Evolutionary conservation across 169 alveolate species (phyloP).

Genomic region (Plasmodium chabaudi): DNA sequence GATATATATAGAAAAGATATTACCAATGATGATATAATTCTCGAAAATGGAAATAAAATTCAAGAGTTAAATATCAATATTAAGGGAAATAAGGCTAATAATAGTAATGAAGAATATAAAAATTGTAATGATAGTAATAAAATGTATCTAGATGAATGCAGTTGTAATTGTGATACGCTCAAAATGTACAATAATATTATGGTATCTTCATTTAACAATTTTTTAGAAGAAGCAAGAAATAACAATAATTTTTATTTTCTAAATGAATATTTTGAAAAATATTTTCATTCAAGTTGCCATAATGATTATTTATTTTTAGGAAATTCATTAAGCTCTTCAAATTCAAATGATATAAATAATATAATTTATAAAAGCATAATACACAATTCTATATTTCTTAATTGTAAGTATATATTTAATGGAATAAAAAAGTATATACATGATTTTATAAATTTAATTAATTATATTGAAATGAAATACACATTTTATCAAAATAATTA

Average conservation of each 20-base stretch:
- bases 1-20: too few species aligned
- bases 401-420: conserved; percentile 50
- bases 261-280: conserved; percentile 12
- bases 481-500: conserved; percentile 61
- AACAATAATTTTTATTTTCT: conserved; percentile 57
- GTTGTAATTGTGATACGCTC: not conserved
- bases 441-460: conserved; percentile 49
- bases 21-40: too few species aligned
- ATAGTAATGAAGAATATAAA: not conserved
- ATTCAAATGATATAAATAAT: conserved; percentile 20
- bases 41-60: too few species aligned
- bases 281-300: conserved; percentile 2
- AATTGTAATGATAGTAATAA: not conserved
- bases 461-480: conserved; percentile 53
- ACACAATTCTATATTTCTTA: conserved; percentile 26
- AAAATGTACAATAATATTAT: conserved; percentile 9
- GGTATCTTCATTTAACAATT: conserved; percentile 4
- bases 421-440: conserved; percentile 59
- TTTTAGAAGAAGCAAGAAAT: conserved; percentile 14
- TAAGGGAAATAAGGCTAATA: not conserved
- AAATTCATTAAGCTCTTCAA: conserved; percentile 10
- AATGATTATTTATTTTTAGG: conserved; percentile 26
- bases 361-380: conserved; percentile 10
- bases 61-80: too few species aligned
- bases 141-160: not conserved